Conservation (phyloP, 768 basidiomycete genomes). For the Naganishia antarctica region DNA sequence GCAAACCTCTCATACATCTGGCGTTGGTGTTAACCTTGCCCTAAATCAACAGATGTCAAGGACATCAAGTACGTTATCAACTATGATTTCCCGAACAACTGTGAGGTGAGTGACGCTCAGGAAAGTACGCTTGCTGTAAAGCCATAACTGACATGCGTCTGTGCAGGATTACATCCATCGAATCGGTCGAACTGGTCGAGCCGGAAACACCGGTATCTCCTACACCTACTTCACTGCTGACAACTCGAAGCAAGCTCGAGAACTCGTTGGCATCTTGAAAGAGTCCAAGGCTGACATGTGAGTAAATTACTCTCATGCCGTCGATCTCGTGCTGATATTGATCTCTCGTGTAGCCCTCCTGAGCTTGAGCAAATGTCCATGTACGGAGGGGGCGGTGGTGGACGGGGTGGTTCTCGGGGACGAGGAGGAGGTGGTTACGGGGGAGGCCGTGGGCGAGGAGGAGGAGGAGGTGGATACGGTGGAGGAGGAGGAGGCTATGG, state of each 20-base stretch:
- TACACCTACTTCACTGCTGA: slow-evolving; percentile 97
- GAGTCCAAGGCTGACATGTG: slow-evolving; percentile 67
- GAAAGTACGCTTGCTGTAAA: slow-evolving; percentile 46
- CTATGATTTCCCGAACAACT: slow-evolving; percentile 25
- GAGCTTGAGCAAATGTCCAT: slow-evolving; percentile 89
- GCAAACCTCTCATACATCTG: too few species aligned
- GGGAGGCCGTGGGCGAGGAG: slow-evolving; percentile 27
- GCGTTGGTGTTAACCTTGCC: too few species aligned
- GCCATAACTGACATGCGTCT: slow-evolving; percentile 80
- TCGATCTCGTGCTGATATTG: background rate
- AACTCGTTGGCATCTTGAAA: slow-evolving; percentile 75
- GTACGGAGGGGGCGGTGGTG: slow-evolving; percentile 72
- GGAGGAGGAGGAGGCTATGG: slow-evolving; percentile 43
- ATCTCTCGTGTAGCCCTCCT: slow-evolving; percentile 54
- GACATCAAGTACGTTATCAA: slow-evolving; percentile 91
- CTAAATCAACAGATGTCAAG: slow-evolving; percentile 93
- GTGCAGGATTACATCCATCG: slow-evolving; percentile 97
- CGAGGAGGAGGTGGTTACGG: slow-evolving; percentile 36
- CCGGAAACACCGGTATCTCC: slow-evolving; percentile 82
- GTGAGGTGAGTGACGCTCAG: slow-evolving; percentile 14
- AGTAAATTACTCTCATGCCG: background rate
- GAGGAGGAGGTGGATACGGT: slow-evolving; percentile 26
- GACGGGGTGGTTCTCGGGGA: slow-evolving; percentile 38
- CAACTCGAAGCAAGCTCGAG: slow-evolving; percentile 88
- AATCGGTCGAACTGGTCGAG: slow-evolving; percentile 74